A percentile compares a stretch with the other conserved stretches of the same genome.
Conservation (phyloP, 164 flowering plant genomes). For the Nymphaea colorata region DNA sequence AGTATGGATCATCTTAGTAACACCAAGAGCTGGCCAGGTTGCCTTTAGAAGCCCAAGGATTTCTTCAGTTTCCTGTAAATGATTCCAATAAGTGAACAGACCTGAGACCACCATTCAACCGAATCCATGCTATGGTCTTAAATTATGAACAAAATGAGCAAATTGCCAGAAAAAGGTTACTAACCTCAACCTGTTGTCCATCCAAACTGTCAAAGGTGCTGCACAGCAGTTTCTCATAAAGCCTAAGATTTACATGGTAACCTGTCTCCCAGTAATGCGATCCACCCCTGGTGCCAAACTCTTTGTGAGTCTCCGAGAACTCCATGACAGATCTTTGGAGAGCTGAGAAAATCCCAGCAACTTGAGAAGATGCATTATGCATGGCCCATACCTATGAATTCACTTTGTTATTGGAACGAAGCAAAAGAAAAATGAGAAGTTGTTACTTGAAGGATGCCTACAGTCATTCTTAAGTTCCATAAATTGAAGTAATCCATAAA, state of each 20-base stretch:
- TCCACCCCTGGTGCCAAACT: slow-evolving; percentile 42
- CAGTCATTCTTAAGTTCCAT: neutral
- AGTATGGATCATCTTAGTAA: slow-evolving; percentile 52
- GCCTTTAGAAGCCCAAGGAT: slow-evolving; percentile 36
- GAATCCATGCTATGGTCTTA: too few relatives aligned
- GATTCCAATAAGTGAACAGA: slow-evolving; percentile 2
- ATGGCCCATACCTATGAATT: slow-evolving; percentile 49
- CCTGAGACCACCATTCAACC: neutral
- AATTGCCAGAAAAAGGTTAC: neutral
- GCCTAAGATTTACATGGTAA: slow-evolving; percentile 59
- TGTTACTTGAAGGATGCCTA: neutral
- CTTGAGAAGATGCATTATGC: slow-evolving; percentile 33
- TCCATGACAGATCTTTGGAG: slow-evolving; percentile 29
- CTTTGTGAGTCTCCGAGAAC: slow-evolving; percentile 34
- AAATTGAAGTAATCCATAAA: too few relatives aligned
- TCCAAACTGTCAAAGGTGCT: slow-evolving; percentile 70
- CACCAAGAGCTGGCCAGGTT: slow-evolving; percentile 73
- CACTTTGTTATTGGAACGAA: slow-evolving; percentile 1
- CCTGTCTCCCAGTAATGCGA: slow-evolving; percentile 49
- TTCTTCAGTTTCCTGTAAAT: slow-evolving; percentile 50
- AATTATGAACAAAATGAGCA: too few relatives aligned
- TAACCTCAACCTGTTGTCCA: slow-evolving; percentile 56
- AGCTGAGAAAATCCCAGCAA: slow-evolving; percentile 33
- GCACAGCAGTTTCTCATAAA: slow-evolving; percentile 59
- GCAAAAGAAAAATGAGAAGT: neutral